Conservation (phyloP, 2,329 filamentous ascomycete genomes). For the Beauveria scarabaeidicola region DNA sequence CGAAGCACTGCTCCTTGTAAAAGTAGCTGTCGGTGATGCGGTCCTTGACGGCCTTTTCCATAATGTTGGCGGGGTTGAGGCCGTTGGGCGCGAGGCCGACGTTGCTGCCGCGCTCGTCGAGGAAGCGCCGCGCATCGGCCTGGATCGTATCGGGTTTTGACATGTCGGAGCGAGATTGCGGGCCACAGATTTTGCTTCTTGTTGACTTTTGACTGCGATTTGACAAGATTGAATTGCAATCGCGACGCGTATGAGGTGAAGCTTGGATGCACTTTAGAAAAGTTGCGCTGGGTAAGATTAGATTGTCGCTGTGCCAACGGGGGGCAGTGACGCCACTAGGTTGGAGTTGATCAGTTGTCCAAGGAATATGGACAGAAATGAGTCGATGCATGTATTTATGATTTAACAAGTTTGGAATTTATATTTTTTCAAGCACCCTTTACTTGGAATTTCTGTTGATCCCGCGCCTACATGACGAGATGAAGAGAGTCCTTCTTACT, state of each 20-base stretch:
- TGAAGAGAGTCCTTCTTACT: slow-evolving; percentile 50
- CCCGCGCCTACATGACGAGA: slow-evolving; percentile 11
- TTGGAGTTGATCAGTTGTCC: not conserved
- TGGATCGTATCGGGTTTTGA: slow-evolving; percentile 48
- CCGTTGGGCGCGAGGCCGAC: slow-evolving; percentile 72
- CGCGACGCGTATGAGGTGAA: slow-evolving; percentile 8
- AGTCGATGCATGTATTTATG: not conserved
- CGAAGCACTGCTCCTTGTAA: slow-evolving; percentile 98
- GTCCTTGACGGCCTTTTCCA: slow-evolving; percentile 92
- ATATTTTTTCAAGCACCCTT: not conserved
- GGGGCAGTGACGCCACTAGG: slow-evolving; percentile 7
- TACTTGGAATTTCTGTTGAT: not conserved
- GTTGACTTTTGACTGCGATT: slow-evolving; percentile 5
- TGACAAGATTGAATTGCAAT: not conserved
- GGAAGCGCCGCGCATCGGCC: slow-evolving; percentile 72
- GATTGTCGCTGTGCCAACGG: slow-evolving; percentile 37
- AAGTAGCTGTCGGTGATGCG: slow-evolving; percentile 94
- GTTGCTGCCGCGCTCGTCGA: slow-evolving; percentile 82
- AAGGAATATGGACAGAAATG: not conserved
- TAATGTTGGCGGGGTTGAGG: slow-evolving; percentile 87
- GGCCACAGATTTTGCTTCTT: not conserved
- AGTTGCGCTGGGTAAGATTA: slow-evolving; percentile 24
- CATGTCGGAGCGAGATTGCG: slow-evolving; percentile 17
- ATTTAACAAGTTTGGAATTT: not conserved
- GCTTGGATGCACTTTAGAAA: not conserved